Percentiles rank a stretch among this genome's conserved stretches.
phyloP scores from a whole-genome alignment of 352 stramenopile genomes.

The Phytopythium montanum region DNA sequence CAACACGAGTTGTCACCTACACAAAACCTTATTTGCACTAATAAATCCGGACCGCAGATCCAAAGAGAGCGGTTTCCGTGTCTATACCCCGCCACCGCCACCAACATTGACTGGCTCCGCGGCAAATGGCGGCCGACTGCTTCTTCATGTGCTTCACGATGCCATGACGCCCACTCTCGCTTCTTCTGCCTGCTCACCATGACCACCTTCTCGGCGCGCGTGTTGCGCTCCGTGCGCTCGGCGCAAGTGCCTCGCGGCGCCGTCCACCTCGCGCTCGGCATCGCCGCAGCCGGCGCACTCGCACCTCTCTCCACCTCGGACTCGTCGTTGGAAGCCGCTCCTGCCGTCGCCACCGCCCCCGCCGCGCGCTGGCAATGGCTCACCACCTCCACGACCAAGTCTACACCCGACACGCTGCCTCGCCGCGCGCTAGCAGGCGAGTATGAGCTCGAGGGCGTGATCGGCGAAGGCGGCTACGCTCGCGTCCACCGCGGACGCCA shows the following conservation, averaged over 20 bases:
- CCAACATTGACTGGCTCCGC: background rate
- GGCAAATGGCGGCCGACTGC: background rate
- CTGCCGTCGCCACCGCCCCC: background rate
- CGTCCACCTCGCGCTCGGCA: background rate
- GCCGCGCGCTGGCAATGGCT: background rate
- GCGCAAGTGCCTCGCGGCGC: background rate
- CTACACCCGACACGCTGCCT: background rate
- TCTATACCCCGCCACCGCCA: background rate
- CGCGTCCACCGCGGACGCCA: constrained; percentile 42
- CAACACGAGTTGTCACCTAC: background rate
- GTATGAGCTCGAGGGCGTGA: constrained; percentile 42
- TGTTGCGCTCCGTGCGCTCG: background rate
- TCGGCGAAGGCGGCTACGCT: constrained; percentile 49
- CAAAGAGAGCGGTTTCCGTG: constrained; percentile 1
- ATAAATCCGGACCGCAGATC: background rate
- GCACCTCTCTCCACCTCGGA: background rate
- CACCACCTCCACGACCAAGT: background rate
- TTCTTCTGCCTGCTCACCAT: background rate
- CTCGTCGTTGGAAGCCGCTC: background rate
- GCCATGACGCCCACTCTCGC: background rate
- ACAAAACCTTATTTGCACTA: background rate
- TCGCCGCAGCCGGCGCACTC: constrained; percentile 1
- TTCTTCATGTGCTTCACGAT: background rate
- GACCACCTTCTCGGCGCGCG: background rate
- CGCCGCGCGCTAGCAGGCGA: constrained; percentile 26